Evolutionary conservation across 2,329 filamentous ascomycete genomes (phyloP), one percentile per base, ranked within the genome.

Genomic region (Drechslera avenae): DNA sequence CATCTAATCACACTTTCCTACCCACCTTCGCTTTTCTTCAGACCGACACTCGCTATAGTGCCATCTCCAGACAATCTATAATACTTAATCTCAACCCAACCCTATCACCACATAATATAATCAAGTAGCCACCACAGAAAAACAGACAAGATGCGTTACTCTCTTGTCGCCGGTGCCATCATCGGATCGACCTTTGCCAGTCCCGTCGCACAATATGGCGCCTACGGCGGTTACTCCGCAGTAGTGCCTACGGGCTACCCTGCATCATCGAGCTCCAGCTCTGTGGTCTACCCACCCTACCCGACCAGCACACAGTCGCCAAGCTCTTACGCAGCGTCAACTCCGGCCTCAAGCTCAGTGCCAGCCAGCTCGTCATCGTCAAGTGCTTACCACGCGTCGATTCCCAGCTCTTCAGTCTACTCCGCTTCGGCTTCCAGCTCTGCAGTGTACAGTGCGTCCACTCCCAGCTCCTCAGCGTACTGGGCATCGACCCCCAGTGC

Each of bases 11-110:
- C 26, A 28, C 62, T 55, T 63, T 62, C 58, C 54, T 56, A 57
- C 56, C 46, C 43, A 66, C 67, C 36, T 66, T 72, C 69, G 68
- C 68, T 71, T 64, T 54, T 59, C 57, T 54, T 37, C 40, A 57
- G 57, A 60, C 57, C 60, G 59, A 66, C 69, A 67, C 57, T 71
- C 69, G 67, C 62, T 67, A 58, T 50, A 52, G 58, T 63, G 56
- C 52, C 56, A 58, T 63, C 56, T 60, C 53, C 50, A 56, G 56
- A 59, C 59, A 57, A 50, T 46, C 50, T 55, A 16, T 46, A 66
- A 64, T 61, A 57, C 41, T 47, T 67, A 67, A 69, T 67, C 42
- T 23, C 55, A 43, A 17, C 37, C 42, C 21, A 23, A 23, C 5
- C 35, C 21, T 54, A 32, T 43, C 21, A 51, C 31, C 9, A 28